phyloP scores from a whole-genome alignment of 306 rosid species.

The Cercis canadensis region DNA sequence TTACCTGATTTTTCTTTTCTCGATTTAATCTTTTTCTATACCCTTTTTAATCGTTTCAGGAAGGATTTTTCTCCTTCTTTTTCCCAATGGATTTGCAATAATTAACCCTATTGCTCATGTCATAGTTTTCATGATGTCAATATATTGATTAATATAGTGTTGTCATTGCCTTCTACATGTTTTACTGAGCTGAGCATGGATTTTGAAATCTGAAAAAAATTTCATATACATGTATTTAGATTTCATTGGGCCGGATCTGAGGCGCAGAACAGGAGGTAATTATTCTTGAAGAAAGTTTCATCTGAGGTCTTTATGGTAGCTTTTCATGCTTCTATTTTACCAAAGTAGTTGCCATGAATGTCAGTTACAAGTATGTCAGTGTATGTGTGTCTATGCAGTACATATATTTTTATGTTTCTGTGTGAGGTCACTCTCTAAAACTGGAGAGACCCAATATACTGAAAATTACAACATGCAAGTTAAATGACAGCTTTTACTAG shows the following conservation, averaged over 20 bases:
- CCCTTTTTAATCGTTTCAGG: too few species aligned
- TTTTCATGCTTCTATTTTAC: slow-evolving; percentile 21
- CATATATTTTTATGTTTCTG: slow-evolving; percentile 17
- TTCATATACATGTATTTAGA: slow-evolving; percentile 10
- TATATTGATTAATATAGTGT: neutral
- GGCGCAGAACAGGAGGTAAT: slow-evolving; percentile 1
- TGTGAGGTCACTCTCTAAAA: slow-evolving; percentile 36
- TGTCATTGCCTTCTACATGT: slow-evolving; percentile 14
- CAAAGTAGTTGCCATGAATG: slow-evolving; percentile 32
- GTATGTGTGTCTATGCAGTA: neutral
- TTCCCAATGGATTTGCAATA: neutral
- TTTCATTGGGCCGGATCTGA: slow-evolving; percentile 21
- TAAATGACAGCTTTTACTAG: slow-evolving; percentile 19
- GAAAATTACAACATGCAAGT: slow-evolving; percentile 17
- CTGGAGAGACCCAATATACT: neutral
- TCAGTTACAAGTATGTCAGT: slow-evolving; percentile 24
- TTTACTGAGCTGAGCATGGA: neutral
- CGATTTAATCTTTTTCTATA: neutral
- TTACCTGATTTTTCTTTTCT: neutral
- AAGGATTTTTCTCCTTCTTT: too few species aligned
- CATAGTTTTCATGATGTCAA: neutral
- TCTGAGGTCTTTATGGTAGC: neutral
- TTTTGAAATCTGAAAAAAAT: slow-evolving; percentile 6
- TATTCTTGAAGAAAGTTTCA: slow-evolving; percentile 23
- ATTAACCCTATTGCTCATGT: neutral